Base-by-base conservation (phyloP, 2,329 filamentous ascomycete genomes). In the Fusarium nisikadoi region DNA sequence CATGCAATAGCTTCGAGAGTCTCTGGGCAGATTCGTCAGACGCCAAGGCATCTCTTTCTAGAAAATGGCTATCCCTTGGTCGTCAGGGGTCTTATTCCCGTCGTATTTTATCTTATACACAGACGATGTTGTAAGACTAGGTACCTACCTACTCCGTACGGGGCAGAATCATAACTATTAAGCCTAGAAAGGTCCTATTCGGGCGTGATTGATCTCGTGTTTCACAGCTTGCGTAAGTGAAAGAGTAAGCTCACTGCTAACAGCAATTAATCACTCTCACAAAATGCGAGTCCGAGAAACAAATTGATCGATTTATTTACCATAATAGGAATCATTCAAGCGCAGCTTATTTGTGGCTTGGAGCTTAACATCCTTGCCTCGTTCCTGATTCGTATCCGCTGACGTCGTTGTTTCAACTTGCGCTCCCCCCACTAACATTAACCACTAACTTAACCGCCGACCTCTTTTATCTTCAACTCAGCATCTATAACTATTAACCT, bases 381-480 rank as follows among this genome's bases (percentile, higher is more conserved):
- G 65, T 68, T 52, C 65, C 65, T 69, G 57, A 64, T 68, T 68
- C 36, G 45, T 33, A 57, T 36, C 64, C 65, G 19, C 65, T 68
- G 65, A 68, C 65, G 65, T 68, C 65, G 65, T 64, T 69, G 23
- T 54, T 69, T 62, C 62, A 62, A 62, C 54, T 67, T 53, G 16
- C 19, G n/a, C 35, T 42, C 57, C 65, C 65, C 65, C 65, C 57
- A 69, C 65, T 39, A 68, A 66, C 35, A 49, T 29, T 16, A 35
- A n/a, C n/a, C 54, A 25, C 36, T 41, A 17, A 35, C n/a, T 20
- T 45, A 59, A 31, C 53, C 42, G 41, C 41, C 59, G 25, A 42
- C 19, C 12, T 35, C 23, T 14, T 27, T 33, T 19, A 35, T 41
- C 38, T 29, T 31, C 19, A 42, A 42, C 57, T 13, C 61, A 49